Percentiles rank a stretch among this genome's conserved stretches.
Conservation (phyloP, 2,329 filamentous ascomycete species). For the Tolypocladium tundrense region DNA sequence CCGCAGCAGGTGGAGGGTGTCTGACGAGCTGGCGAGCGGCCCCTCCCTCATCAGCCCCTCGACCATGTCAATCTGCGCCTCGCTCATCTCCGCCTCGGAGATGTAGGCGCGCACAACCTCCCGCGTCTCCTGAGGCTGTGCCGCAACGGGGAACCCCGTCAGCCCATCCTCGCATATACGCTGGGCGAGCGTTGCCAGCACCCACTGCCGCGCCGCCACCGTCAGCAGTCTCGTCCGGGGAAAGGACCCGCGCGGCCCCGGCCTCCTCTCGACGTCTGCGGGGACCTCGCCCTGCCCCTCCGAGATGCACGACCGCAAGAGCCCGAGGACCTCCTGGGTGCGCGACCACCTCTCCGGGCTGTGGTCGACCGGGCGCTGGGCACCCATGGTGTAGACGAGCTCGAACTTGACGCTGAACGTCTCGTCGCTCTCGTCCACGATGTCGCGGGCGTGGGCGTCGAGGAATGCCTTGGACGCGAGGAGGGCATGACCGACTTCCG, state of each 20-base stretch:
- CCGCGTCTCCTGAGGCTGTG: slow-evolving; percentile 19
- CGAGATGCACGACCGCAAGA: slow-evolving; percentile 26
- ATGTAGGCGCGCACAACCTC: slow-evolving; percentile 34
- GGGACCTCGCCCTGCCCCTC: slow-evolving; percentile 5
- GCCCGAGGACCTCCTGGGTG: slow-evolving; percentile 1
- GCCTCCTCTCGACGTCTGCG: no score
- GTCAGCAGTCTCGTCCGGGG: no score
- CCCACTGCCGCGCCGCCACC: no score
- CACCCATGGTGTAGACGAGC: no score
- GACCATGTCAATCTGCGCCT: slow-evolving; percentile 19
- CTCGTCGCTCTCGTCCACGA: no score
- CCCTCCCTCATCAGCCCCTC: slow-evolving; percentile 15
- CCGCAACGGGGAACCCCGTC: slow-evolving; percentile 28
- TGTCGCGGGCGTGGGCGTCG: no score
- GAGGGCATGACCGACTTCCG: no score
- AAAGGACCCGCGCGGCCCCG: no score
- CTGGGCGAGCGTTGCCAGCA: no score
- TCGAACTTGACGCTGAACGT: no score
- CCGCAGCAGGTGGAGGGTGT: slow-evolving; percentile 35
- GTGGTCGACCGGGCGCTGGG: neutral
- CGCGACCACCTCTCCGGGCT: slow-evolving; percentile 3
- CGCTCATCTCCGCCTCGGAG: slow-evolving; percentile 16
- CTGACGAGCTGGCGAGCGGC: slow-evolving; percentile 24
- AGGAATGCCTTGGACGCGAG: no score
- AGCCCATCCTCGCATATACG: slow-evolving; percentile 29